Conservation (phyloP, 2,329 filamentous ascomycete species). For the Chaetomiaceae sp. region DNA sequence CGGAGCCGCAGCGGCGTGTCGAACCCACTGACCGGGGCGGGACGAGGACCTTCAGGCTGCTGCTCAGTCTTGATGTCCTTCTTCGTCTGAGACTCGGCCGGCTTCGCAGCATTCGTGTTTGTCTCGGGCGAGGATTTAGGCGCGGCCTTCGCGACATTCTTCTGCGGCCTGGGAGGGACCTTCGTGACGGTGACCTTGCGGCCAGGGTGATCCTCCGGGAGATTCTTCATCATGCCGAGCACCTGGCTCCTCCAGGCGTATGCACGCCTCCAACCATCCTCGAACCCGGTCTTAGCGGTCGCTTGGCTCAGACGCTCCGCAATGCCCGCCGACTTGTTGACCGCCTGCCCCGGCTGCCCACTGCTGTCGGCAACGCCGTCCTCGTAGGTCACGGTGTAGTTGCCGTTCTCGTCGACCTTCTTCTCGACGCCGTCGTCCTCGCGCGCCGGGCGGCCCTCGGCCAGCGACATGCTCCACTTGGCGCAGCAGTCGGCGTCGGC, state of each 20-base stretch:
- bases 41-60: not conserved
- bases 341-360: conserved; percentile 20
- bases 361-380: conserved; percentile 30
- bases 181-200: conserved; percentile 42
- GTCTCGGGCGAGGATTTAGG: not conserved
- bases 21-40: conserved; percentile 19
- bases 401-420: conserved; percentile 42
- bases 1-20: conserved; percentile 34
- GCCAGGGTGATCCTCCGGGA: conserved; percentile 42
- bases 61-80: too few relatives aligned
- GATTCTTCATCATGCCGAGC: conserved; percentile 41
- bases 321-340: not conserved
- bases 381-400: conserved; percentile 41
- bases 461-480: conserved; percentile 47
- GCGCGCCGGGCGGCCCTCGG: conserved; percentile 35
- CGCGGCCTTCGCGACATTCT: conserved; percentile 21
- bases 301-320: not conserved
- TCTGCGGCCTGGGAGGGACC: conserved; percentile 31
- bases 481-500: conserved; percentile 74
- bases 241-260: conserved; percentile 45
- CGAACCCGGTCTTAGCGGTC: conserved; percentile 21
- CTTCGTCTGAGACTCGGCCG: not conserved
- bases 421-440: conserved; percentile 36
- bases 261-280: conserved; percentile 37
- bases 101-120: conserved; percentile 11